phyloP scores from a whole-genome alignment of 1,284 basidiomycete species.

The Spongispora temasekensis region DNA sequence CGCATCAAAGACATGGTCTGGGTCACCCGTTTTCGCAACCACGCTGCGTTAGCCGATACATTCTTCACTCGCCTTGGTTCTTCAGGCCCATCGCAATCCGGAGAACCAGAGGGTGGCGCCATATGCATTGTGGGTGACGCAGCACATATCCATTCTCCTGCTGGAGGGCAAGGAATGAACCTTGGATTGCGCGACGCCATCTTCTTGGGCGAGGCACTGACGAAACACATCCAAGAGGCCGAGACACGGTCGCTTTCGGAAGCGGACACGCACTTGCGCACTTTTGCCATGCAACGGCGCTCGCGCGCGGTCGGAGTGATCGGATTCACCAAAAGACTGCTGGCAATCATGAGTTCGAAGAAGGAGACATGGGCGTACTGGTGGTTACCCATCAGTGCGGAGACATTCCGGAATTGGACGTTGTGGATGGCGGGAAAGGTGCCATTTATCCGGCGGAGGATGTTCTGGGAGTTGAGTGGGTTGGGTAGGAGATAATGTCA shows the following conservation, averaged over 20 bases:
- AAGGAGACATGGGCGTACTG: constrained; percentile 7
- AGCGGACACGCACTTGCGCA: constrained; percentile 14
- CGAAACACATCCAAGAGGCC: neutral
- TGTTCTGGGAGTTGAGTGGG: constrained; percentile 32
- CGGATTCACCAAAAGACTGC: constrained; percentile 22
- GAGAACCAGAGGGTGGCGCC: constrained; percentile 14
- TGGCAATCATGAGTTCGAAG: constrained; percentile 19
- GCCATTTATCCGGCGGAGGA: constrained; percentile 11
- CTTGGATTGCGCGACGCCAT: constrained; percentile 31
- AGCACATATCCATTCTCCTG: constrained; percentile 47
- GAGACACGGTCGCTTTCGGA: constrained; percentile 8
- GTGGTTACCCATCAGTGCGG: constrained; percentile 24
- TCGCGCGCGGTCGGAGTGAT: constrained; percentile 26
- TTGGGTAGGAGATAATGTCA: constrained; percentile 16
- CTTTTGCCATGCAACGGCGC: constrained; percentile 22
- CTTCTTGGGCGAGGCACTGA: neutral
- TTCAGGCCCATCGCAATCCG: too few relatives aligned
- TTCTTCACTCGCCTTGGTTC: constrained; percentile 21
- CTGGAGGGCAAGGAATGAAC: constrained; percentile 52
- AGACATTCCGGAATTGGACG: constrained; percentile 15
- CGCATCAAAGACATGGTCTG: constrained; percentile 33
- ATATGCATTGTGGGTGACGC: constrained; percentile 45
- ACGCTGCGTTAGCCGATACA: constrained; percentile 34
- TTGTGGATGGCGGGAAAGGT: constrained; percentile 22
- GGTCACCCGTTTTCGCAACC: constrained; percentile 41